These are phyloP conservation scores for Pleurotus citrinopileatus DNA, from an alignment of 768 basidiomycete species.

Conservation along the genomic window DNA sequence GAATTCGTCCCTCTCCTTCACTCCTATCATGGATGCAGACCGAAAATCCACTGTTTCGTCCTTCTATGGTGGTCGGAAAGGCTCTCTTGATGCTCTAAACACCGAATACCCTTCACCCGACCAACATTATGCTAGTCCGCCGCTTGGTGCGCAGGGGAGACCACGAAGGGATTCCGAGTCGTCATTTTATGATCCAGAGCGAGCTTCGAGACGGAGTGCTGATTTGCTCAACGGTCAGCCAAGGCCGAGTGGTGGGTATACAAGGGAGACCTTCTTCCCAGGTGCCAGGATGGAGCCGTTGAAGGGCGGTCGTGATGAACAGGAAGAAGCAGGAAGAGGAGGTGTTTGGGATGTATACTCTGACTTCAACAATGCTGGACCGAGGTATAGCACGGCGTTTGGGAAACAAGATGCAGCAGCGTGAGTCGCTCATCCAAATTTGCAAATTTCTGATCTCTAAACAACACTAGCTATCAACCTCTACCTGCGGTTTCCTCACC, in stretches of 20 bases:
- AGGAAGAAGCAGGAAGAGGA: slow-evolving; percentile 41
- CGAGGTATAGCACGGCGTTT: slow-evolving; percentile 68
- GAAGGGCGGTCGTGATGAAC: slow-evolving; percentile 76
- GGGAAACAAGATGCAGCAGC: slow-evolving; percentile 40
- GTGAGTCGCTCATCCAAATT: slow-evolving; percentile 33
- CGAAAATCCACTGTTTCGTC: slow-evolving; percentile 78
- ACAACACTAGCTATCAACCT: slow-evolving; percentile 40
- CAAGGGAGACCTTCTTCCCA: slow-evolving; percentile 63
- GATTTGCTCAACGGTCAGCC: slow-evolving; percentile 42
- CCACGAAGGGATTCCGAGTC: slow-evolving; percentile 62
- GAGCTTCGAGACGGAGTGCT: slow-evolving; percentile 42
- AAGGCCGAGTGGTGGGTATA: slow-evolving; percentile 64
- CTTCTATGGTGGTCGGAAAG: slow-evolving; percentile 67
- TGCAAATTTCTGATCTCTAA: slow-evolving; percentile 11
- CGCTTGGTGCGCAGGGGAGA: slow-evolving; percentile 18
- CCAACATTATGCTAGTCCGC: slow-evolving; percentile 17
- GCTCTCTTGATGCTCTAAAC: slow-evolving; percentile 61
- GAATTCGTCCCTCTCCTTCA: not conserved
- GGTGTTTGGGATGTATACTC: slow-evolving; percentile 79
- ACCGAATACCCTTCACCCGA: slow-evolving; percentile 41
- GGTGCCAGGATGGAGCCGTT: slow-evolving; percentile 73
- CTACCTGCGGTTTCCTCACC: slow-evolving; percentile 35
- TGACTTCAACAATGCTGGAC: slow-evolving; percentile 87
- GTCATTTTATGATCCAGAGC: slow-evolving; percentile 61
- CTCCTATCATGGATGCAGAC: slow-evolving; percentile 63